Evolutionary conservation across 176 grass and related monocot genomes (phyloP).

Genomic region (Musa itinerans): DNA sequence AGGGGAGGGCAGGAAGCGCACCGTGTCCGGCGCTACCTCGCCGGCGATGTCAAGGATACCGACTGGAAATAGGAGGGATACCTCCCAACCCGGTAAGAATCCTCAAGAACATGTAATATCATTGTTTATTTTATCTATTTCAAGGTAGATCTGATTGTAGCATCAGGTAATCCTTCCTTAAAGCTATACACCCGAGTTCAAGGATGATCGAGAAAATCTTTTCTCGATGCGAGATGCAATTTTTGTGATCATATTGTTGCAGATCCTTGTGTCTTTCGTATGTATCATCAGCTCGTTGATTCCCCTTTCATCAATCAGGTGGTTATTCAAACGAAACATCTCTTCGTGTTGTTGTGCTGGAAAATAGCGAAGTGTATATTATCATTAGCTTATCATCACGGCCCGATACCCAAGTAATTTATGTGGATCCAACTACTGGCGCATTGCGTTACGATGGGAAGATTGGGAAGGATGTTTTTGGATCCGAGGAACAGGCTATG

Average conservation of each 20-base stretch:
- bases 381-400: conserved; percentile 58
- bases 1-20: neutral
- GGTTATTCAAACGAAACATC: conserved; percentile 47
- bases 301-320: conserved; percentile 10
- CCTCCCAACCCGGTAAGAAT: neutral
- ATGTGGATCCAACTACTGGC: conserved; percentile 75
- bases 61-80: neutral
- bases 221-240: neutral
- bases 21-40: neutral
- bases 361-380: conserved; percentile 69
- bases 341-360: conserved; percentile 45
- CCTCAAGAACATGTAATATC: no score
- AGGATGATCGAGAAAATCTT: neutral
- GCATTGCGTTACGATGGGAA: conserved; percentile 48
- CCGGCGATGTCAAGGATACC: neutral
- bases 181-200: no score
- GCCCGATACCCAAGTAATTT: conserved; percentile 64
- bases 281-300: neutral
- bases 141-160: neutral
- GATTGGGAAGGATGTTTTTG: conserved; percentile 59
- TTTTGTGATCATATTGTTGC: neutral
- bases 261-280: neutral
- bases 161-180: neutral
- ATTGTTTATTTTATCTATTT: neutral
- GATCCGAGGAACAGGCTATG: conserved; percentile 61